Conservation (phyloP, 2,329 filamentous ascomycete species). For the Fusarium sacchari region DNA sequence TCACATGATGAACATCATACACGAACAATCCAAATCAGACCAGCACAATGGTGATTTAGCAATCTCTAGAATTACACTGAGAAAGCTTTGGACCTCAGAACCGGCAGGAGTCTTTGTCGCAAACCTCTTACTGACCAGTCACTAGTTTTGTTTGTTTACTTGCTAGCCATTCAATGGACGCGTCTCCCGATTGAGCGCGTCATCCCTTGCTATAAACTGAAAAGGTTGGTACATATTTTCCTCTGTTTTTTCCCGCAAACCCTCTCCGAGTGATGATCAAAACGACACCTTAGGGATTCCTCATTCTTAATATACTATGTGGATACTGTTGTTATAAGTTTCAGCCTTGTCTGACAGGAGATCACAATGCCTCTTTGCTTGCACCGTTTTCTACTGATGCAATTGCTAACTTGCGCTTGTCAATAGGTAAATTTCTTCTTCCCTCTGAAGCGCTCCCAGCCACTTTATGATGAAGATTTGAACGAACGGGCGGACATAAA, state of each 20-base stretch:
- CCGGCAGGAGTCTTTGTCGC: conserved; percentile 7
- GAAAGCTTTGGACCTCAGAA: conserved; percentile 49
- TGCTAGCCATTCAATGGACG: conserved; percentile 9
- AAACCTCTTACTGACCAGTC: conserved; percentile 29
- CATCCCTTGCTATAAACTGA: conserved; percentile 27
- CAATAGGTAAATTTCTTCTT: conserved; percentile 54
- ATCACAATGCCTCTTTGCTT: conserved; percentile 40
- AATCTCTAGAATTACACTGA: conserved; percentile 67
- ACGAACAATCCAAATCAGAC: conserved; percentile 74
- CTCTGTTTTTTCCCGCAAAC: background rate
- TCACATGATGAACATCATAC: conserved; percentile 50
- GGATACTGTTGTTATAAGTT: conserved; percentile 70
- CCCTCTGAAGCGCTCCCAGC: conserved; percentile 13
- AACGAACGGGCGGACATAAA: conserved; percentile 78
- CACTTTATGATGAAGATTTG: conserved; percentile 70
- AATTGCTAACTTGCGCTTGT: conserved; percentile 51
- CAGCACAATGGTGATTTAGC: conserved; percentile 62
- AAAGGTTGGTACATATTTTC: conserved; percentile 58
- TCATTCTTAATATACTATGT: conserved; percentile 74
- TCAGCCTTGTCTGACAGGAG: conserved; percentile 75
- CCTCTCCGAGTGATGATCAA: conserved; percentile 66
- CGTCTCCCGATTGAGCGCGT: conserved; percentile 3
- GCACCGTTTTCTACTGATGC: conserved; percentile 3
- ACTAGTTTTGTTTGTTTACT: conserved; percentile 1
- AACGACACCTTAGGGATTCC: conserved; percentile 73